Base-by-base conservation (phyloP, 2,329 filamentous ascomycete species). In the Aspergillus fumigatus region DNA sequence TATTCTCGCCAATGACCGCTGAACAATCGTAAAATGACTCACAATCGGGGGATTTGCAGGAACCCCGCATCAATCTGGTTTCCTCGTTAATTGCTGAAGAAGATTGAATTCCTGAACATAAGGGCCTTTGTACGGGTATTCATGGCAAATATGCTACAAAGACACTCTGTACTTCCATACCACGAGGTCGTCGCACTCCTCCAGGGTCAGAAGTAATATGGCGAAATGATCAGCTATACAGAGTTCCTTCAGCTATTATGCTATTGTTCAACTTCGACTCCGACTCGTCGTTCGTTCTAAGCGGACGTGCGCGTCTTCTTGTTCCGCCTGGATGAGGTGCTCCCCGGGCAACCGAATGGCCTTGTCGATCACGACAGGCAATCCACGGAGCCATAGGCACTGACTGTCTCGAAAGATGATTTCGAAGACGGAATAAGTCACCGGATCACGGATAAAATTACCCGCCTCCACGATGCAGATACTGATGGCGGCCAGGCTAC, bases 391-490 rank as follows among this genome's bases (percentile, higher is more conserved):
- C 81, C 82, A 62, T 85, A 85, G 3, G 64, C 72, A 21, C 68
- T 71, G 25, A 73, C 67, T 23, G 67, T 65, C 52, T 74, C 72
- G 55, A 74, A 74, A 74, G 43, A 74, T 65, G 55, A 85, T 76
- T 60, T 82, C 84, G 63, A 85, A 85, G 5, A 83, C 76, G 19
- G 78, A 80, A 66, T 78, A 84, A 38, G 56, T 9, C 70, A 77
- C 67, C 0, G 82, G 81, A 53, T 83, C 77, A 7, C 68, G 66
- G 3, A 80, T 70, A 50, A 83, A 82, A 51, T 82, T 78, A 2
- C 72, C 70, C 1, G 79, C 80, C 67, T 87, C 84, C 55, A 85
- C 82, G 25, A 81, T 77, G 53, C 77, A 77, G 55, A 87, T 83
- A 17, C 83, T 63, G 56, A 86, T 75, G 27, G 85, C 76, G 10